Conservation (phyloP, 176 grass and related monocot genomes). For the Triticum urartu region DNA sequence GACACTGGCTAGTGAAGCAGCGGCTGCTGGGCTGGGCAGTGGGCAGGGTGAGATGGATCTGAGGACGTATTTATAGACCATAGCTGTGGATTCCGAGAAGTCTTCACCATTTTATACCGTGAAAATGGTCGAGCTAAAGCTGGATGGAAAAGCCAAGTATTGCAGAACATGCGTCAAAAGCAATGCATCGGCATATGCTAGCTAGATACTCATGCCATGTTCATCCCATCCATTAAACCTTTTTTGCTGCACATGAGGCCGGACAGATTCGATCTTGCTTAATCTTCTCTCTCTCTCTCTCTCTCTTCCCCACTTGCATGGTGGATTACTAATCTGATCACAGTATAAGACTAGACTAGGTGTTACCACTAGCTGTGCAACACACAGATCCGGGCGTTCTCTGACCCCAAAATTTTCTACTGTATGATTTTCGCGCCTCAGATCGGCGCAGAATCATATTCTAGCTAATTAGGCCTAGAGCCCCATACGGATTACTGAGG, state of each 20-base stretch:
- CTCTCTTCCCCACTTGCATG: neutral
- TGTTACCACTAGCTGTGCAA: no score
- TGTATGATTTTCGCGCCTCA: neutral
- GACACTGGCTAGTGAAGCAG: neutral
- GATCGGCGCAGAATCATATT: slow-evolving; percentile 12
- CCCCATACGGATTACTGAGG: neutral
- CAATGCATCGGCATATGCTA: neutral
- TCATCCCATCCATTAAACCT: slow-evolving; percentile 9
- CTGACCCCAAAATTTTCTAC: neutral
- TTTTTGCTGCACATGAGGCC: neutral
- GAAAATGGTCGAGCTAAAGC: neutral
- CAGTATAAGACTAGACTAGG: neutral
- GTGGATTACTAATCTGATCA: neutral
- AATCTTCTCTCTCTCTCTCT: no score
- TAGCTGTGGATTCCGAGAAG: neutral
- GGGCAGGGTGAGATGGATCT: neutral
- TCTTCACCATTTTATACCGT: neutral
- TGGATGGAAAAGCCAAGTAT: neutral
- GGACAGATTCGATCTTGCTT: neutral
- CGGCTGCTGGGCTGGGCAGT: neutral
- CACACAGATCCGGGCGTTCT: neutral
- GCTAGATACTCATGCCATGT: neutral
- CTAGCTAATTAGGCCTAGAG: neutral
- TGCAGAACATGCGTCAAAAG: slow-evolving; percentile 19
- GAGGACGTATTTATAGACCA: slow-evolving; percentile 21